A percentile compares a stretch with the other conserved stretches of the same genome.
Conservation (phyloP, 768 basidiomycete genomes). For the Omphalotus guepiniiformis region DNA sequence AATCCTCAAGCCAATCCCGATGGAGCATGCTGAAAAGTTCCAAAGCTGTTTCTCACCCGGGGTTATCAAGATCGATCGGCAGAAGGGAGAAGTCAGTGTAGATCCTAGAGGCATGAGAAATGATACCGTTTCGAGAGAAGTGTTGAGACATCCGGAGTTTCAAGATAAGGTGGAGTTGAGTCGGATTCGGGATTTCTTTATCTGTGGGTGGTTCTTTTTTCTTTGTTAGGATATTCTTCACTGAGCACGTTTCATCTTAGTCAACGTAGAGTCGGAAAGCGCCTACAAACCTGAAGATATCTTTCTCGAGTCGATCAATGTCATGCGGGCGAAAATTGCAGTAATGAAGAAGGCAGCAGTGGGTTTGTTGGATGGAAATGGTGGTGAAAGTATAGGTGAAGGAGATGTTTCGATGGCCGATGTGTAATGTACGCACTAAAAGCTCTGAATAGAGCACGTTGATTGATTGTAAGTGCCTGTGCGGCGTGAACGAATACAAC, state of each 20-base stretch:
- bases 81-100: constrained; percentile 56
- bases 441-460: too few relatives aligned
- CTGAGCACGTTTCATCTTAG: constrained; percentile 32
- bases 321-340: constrained; percentile 8
- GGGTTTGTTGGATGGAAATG: not conserved
- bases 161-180: constrained; percentile 76
- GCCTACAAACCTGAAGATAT: constrained; percentile 70
- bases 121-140: constrained; percentile 90
- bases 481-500: too few relatives aligned
- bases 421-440: too few relatives aligned
- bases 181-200: constrained; percentile 86
- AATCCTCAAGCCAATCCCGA: constrained; percentile 71
- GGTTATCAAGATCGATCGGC: constrained; percentile 61
- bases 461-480: too few relatives aligned
- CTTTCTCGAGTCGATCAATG: constrained; percentile 8
- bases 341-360: not conserved
- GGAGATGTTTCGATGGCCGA: too few relatives aligned
- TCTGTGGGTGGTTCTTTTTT: constrained; percentile 56
- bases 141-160: constrained; percentile 89
- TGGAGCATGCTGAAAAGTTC: constrained; percentile 76
- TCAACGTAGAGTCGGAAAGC: constrained; percentile 88
- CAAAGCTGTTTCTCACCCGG: constrained; percentile 83
- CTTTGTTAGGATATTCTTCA: not conserved
- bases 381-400: not conserved
- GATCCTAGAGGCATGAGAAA: constrained; percentile 64